Conservation (phyloP, 2,329 filamentous ascomycete genomes). For the Colletotrichum sp. region DNA sequence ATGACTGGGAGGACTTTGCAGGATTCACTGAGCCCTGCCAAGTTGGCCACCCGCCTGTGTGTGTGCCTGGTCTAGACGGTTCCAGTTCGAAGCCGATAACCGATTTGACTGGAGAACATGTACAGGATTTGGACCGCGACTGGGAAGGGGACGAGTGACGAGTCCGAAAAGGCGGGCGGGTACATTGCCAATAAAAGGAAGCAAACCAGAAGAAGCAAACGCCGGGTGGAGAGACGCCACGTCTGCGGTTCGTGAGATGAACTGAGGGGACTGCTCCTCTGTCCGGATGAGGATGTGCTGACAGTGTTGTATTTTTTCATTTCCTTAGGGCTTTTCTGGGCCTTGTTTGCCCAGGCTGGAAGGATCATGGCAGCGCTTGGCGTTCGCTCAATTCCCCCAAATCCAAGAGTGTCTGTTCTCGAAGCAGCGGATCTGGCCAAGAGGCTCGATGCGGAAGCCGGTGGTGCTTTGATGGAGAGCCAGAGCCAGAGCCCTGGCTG, state of each 20-base stretch:
- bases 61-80: not conserved
- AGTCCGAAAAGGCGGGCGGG: not conserved
- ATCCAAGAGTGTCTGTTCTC: not conserved
- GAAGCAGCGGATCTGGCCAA: conserved; percentile 3
- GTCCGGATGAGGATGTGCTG: not conserved
- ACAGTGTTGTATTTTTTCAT: not conserved
- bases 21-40: not conserved
- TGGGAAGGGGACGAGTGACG: not conserved
- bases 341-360: not conserved
- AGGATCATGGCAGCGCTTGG: not conserved
- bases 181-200: not conserved
- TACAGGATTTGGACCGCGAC: not conserved
- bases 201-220: not conserved
- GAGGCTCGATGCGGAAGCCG: not conserved
- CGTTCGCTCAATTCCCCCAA: not conserved
- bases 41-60: not conserved
- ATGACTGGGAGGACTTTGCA: not conserved
- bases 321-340: not conserved
- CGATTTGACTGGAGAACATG: conserved; percentile 6
- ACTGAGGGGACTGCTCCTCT: not conserved
- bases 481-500: not conserved
- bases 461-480: not conserved
- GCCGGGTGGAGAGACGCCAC: not conserved
- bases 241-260: not conserved
- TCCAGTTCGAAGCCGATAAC: not conserved